Evolutionary conservation across 2,329 filamentous ascomycete species (phyloP), one percentile per base, ranked within the genome.

Genomic region (Aspergillus sp.): DNA sequence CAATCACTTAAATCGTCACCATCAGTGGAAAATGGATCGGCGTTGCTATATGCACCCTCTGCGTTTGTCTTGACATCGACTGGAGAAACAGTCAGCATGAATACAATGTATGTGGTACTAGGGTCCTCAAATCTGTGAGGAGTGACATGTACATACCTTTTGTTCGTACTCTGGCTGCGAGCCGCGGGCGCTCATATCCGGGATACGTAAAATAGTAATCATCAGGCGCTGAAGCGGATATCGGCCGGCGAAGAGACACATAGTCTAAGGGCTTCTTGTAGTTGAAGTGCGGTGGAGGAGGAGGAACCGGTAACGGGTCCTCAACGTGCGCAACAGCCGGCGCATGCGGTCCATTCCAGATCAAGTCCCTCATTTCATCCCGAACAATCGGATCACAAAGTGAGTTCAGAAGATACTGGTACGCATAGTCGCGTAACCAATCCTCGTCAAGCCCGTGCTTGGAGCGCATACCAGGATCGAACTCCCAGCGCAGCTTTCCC

Each of bases 241-340:
- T 49, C 38, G 25, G 13, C 3, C 25, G 34, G 8, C n/a, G 23
- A 25, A 30, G 22, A 6, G 41, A 46, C 46, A 45, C 59, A 17
- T 51, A 59, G 22, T 54, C 50, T 19, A 17, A 41, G 25, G 28
- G 41, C 23, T 52, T 53, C 41, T 53, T 31, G 13, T 59, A 28
- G 15, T 30, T 57, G 6, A 57, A 47, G 38, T 50, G 23, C 19
- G 54, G 49, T 22, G 59, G 45, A 15, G 54, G 13, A 8, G 69
- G 69, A 46, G 66, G 63, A 15, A 64, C 57, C 1, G 72, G 71
- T 47, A 74, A 46, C 11, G 68, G 67, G 19, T 72, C 67, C 19
- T 68, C 63, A 53, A 68, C 59, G 34, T 58, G 19, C 2, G 9
- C 30, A 6, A 61, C 49, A 23, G 9, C 8, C 23, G 17, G 4